phyloP scores from a whole-genome alignment of 1,284 basidiomycete species.

The Pterulicium gracile region DNA sequence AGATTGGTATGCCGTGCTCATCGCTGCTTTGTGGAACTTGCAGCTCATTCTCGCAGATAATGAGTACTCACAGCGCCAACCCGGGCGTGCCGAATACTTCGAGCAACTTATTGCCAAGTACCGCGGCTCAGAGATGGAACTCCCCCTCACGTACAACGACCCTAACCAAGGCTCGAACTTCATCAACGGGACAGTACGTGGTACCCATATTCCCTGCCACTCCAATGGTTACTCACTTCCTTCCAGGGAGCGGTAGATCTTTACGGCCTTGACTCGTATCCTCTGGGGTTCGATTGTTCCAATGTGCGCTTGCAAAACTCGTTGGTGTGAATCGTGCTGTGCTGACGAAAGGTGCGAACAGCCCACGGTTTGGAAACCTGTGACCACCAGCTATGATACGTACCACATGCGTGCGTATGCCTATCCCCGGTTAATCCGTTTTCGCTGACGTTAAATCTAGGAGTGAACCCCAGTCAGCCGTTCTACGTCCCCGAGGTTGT shows the following conservation, averaged over 20 bases:
- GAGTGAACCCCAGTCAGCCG: conserved; percentile 46
- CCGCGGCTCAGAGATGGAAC: conserved; percentile 40
- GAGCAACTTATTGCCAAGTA: conserved; percentile 36
- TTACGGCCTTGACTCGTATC: conserved; percentile 43
- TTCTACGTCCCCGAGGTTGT: conserved; percentile 50
- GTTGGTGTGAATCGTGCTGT: conserved; percentile 23
- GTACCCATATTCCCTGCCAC: conserved; percentile 13
- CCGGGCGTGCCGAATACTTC: conserved; percentile 31
- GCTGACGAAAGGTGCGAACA: conserved; percentile 34
- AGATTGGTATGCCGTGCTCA: conserved; percentile 37
- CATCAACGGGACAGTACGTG: conserved; percentile 52
- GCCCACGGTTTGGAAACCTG: conserved; percentile 48
- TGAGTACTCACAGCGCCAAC: conserved; percentile 50
- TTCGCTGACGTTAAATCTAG: background rate
- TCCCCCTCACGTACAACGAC: conserved; percentile 69
- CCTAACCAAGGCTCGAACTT: conserved; percentile 48
- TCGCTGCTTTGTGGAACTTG: background rate
- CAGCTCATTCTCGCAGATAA: conserved; percentile 45
- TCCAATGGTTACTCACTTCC: conserved; percentile 9
- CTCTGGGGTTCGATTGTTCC: conserved; percentile 66
- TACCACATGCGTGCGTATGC: conserved; percentile 42
- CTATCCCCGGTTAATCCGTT: background rate
- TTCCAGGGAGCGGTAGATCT: conserved; percentile 34
- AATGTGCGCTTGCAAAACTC: conserved; percentile 15
- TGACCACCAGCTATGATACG: conserved; percentile 43